Evolutionary conservation across 805 yeast genomes (phyloP).

Genomic region (Candida vartiovaarae): DNA sequence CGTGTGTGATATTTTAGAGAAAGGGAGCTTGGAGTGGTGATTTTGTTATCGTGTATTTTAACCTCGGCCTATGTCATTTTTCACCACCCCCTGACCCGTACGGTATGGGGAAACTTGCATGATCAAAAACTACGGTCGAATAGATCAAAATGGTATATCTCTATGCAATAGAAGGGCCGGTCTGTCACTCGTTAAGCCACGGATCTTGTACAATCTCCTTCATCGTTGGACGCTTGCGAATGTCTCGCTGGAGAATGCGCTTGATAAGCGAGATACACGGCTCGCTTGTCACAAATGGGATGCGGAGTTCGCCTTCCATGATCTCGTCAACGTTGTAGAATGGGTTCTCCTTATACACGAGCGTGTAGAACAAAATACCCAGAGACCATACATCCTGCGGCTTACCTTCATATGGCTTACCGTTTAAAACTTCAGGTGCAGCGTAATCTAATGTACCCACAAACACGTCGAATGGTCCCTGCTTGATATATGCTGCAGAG

Average conservation of each 20-base stretch:
- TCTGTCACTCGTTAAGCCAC: slow-evolving; percentile 43
- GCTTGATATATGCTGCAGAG: slow-evolving; percentile 81
- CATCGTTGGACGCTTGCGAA: slow-evolving; percentile 64
- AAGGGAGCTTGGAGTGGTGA: too few relatives aligned
- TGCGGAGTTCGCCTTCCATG: slow-evolving; percentile 76
- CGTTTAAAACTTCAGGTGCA: slow-evolving; percentile 91
- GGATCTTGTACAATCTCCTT: slow-evolving; percentile 57
- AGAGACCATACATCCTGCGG: slow-evolving; percentile 98
- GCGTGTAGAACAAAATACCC: slow-evolving; percentile 84
- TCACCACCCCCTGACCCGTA: too few relatives aligned
- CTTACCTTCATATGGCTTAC: slow-evolving; percentile 83
- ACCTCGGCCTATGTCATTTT: too few relatives aligned
- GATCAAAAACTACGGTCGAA: too few relatives aligned
- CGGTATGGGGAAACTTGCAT: too few relatives aligned
- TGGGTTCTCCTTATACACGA: slow-evolving; percentile 90
- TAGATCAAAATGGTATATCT: too few relatives aligned
- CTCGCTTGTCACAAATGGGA: slow-evolving; percentile 58
- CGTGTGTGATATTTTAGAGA: too few relatives aligned
- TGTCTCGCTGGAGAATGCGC: slow-evolving; percentile 61
- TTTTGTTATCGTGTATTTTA: too few relatives aligned
- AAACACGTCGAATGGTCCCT: slow-evolving; percentile 95
- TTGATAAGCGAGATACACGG: slow-evolving; percentile 55
- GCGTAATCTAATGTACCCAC: slow-evolving; percentile 98
- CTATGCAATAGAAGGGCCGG: too few relatives aligned
- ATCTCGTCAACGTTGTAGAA: slow-evolving; percentile 94